Conservation (phyloP, 2,329 filamentous ascomycete genomes). For the Epichloe bromicola region DNA sequence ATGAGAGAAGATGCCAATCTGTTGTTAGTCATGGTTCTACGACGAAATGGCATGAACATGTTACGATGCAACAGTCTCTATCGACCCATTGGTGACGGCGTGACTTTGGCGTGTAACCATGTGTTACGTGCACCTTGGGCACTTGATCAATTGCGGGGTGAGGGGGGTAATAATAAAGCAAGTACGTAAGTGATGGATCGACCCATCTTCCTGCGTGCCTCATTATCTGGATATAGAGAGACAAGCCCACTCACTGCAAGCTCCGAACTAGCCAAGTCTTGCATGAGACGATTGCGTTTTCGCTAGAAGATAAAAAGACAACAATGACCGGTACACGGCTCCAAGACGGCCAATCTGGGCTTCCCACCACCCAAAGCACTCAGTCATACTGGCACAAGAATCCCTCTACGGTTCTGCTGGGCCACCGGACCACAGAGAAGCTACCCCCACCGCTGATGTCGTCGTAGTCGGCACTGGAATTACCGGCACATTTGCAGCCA, state of each 20-base stretch:
- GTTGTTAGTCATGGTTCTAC: constrained; percentile 17
- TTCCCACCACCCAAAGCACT: constrained; percentile 49
- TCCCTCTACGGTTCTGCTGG: constrained; percentile 49
- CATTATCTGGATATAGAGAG: not conserved
- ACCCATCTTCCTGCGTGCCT: no score
- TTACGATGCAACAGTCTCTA: constrained; percentile 10
- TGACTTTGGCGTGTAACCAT: not conserved
- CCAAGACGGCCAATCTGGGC: constrained; percentile 29
- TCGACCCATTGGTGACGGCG: not conserved
- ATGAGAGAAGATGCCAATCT: constrained; percentile 12
- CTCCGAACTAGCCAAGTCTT: no score
- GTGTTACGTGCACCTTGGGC: not conserved
- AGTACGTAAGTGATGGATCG: no score
- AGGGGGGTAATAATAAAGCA: no score
- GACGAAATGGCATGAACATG: constrained; percentile 18
- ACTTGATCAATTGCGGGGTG: no score
- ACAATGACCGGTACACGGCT: constrained; percentile 20
- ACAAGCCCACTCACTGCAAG: not conserved
- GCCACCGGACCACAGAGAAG: constrained; percentile 52
- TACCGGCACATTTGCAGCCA: constrained; percentile 59
- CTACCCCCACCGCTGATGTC: constrained; percentile 53
- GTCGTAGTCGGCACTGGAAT: constrained; percentile 66
- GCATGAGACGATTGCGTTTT: no score
- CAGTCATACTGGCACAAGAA: constrained; percentile 62
- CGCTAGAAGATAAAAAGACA: not conserved